Evolutionary conservation across 768 basidiomycete species (phyloP).

Genomic region (Pleurotus djamor): DNA sequence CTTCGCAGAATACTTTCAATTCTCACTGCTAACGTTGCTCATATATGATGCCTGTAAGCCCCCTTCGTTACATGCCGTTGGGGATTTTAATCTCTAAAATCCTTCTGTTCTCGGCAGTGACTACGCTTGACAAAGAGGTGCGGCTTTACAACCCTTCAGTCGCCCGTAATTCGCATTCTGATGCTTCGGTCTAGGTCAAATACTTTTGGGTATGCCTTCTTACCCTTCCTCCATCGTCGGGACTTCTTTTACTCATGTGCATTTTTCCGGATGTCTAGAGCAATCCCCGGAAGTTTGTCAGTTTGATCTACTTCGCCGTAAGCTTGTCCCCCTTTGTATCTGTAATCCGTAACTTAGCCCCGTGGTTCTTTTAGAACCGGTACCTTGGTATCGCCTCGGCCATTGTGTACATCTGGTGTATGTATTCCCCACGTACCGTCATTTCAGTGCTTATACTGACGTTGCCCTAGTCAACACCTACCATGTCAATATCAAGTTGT

Average conservation of each 20-base stretch:
- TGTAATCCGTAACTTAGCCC: neutral
- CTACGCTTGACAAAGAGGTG: conserved; percentile 6
- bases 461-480: neutral
- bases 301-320: conserved; percentile 4
- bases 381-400: conserved; percentile 5
- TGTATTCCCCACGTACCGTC: neutral
- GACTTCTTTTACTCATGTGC: no score
- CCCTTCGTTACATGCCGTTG: neutral
- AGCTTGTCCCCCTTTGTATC: neutral
- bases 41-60: neutral
- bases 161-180: neutral
- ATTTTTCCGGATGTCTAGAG: neutral
- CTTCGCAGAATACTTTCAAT: conserved; percentile 2
- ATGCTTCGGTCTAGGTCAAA: neutral
- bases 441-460: neutral
- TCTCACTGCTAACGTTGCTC: neutral
- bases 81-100: neutral
- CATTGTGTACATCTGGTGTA: conserved; percentile 4
- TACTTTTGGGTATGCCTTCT: neutral
- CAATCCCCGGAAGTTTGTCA: conserved; percentile 1
- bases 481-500: neutral
- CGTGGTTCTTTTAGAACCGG: neutral
- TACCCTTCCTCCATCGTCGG: neutral
- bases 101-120: neutral
- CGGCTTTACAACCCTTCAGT: neutral